Evolutionary conservation across 2,329 filamentous ascomycete species (phyloP).

Genomic region (Kalmusia sp.): DNA sequence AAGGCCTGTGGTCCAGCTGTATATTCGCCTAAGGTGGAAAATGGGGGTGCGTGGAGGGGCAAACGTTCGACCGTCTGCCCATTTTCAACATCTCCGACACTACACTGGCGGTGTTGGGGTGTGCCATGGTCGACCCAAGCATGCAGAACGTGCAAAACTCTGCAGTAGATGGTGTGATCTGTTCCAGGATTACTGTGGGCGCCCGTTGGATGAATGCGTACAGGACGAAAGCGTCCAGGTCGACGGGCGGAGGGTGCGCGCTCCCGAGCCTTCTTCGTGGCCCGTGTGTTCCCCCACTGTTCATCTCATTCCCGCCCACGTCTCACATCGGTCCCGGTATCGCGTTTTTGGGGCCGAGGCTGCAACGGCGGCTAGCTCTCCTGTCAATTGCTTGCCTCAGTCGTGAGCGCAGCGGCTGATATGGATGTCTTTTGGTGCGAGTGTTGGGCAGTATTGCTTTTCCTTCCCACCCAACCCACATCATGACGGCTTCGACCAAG

Average conservation of each 20-base stretch:
- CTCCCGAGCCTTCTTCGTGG: conserved; percentile 12
- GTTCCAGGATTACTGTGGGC: conserved; percentile 20
- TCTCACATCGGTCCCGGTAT: neutral
- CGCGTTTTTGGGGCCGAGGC: neutral
- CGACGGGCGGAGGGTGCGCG: conserved; percentile 20
- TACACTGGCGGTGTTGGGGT: conserved; percentile 13
- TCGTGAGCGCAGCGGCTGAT: neutral
- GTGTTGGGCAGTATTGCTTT: neutral
- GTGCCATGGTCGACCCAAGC: conserved; percentile 11
- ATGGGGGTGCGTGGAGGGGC: conserved; percentile 33
- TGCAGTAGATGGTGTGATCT: conserved; percentile 34
- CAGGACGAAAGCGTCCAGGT: conserved; percentile 18
- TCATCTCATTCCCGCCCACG: conserved; percentile 12
- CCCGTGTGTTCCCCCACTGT: conserved; percentile 31
- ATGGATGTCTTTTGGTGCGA: neutral
- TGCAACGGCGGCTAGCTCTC: neutral
- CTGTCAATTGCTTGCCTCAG: neutral
- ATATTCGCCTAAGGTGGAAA: conserved; percentile 27
- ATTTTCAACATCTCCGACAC: conserved; percentile 29
- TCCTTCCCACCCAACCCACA: conserved; percentile 4
- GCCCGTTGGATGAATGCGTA: conserved; percentile 11
- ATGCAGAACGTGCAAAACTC: conserved; percentile 19
- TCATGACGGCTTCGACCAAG: conserved; percentile 21
- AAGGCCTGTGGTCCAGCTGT: conserved; percentile 16
- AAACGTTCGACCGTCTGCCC: conserved; percentile 29